Evolutionary conservation across 148 eudicot genomes (phyloP).

Genomic region (Talinum fruticosum): DNA sequence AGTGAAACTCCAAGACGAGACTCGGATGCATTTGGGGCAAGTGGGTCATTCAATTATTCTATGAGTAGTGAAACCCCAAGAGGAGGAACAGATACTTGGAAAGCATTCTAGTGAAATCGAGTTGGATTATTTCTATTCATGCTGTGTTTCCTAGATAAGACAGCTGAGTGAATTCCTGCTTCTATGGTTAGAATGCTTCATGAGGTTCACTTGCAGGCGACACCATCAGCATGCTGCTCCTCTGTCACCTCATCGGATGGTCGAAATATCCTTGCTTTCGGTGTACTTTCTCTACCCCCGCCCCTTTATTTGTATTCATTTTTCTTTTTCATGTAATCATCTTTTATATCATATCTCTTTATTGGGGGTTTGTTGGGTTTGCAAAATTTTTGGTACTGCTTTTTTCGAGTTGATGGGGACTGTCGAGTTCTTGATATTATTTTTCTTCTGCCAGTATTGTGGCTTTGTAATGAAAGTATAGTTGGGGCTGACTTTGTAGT

Average conservation of each 20-base stretch:
- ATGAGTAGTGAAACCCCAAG: constrained; percentile 33
- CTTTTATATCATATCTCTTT: constrained; percentile 10
- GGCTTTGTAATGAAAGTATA: constrained; percentile 29
- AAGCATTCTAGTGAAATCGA: constrained; percentile 24
- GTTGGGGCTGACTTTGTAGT: constrained; percentile 29
- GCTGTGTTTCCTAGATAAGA: not conserved
- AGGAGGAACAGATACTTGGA: constrained; percentile 31
- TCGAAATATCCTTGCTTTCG: not conserved
- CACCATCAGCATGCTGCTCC: not conserved
- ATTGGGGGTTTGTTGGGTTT: constrained; percentile 21
- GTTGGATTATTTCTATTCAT: not conserved
- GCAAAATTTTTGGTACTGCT: constrained; percentile 19
- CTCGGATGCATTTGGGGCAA: constrained; percentile 33
- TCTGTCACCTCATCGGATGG: not conserved
- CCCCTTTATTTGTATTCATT: not conserved
- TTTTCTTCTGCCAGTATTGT: constrained; percentile 28
- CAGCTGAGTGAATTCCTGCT: not conserved
- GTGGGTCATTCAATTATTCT: constrained; percentile 34
- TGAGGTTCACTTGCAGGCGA: not conserved
- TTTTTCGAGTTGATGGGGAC: constrained; percentile 20
- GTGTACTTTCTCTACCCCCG: not conserved
- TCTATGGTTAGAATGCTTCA: constrained; percentile 4
- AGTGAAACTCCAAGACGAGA: constrained; percentile 52
- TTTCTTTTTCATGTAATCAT: constrained; percentile 12
- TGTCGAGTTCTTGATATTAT: constrained; percentile 11